A percentile compares a stretch with the other conserved stretches of the same genome.
These are phyloP conservation scores for Amylostereum areolatum DNA, from an alignment of 1,284 basidiomycete species.

Conservation along the genomic window DNA sequence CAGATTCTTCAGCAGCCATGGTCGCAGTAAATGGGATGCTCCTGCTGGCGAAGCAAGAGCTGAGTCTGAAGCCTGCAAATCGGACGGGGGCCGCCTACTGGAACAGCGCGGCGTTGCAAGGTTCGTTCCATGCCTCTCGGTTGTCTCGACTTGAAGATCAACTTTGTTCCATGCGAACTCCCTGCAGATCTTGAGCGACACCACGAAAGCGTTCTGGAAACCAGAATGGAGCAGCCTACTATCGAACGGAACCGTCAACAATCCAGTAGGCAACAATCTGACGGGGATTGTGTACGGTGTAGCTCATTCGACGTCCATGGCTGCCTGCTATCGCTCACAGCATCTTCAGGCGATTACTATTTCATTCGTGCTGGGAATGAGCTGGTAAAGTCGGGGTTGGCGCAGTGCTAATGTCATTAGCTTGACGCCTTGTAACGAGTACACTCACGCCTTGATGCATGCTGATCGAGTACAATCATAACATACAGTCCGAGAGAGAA, in stretches of 20 bases:
- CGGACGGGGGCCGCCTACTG: conserved; percentile 34
- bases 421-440: neutral
- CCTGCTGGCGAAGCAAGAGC: conserved; percentile 50
- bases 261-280: conserved; percentile 44
- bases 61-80: conserved; percentile 23
- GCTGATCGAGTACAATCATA: too few relatives aligned
- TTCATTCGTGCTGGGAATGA: conserved; percentile 28
- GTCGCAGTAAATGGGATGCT: conserved; percentile 54
- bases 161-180: too few relatives aligned
- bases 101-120: conserved; percentile 39
- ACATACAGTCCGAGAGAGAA: too few relatives aligned
- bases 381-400: conserved; percentile 4
- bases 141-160: too few relatives aligned
- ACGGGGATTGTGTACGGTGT: conserved; percentile 63
- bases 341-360: conserved; percentile 35
- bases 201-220: conserved; percentile 48
- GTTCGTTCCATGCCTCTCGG: conserved; percentile 21
- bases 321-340: neutral
- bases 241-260: conserved; percentile 63
- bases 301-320: conserved; percentile 10
- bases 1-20: conserved; percentile 63
- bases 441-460: too few relatives aligned
- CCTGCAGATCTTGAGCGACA: conserved; percentile 46
- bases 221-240: conserved; percentile 57
- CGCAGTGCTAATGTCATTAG: neutral